These are phyloP conservation scores for Brassica carinata DNA, from an alignment of 345 rosid species.

Conservation along the genomic window DNA sequence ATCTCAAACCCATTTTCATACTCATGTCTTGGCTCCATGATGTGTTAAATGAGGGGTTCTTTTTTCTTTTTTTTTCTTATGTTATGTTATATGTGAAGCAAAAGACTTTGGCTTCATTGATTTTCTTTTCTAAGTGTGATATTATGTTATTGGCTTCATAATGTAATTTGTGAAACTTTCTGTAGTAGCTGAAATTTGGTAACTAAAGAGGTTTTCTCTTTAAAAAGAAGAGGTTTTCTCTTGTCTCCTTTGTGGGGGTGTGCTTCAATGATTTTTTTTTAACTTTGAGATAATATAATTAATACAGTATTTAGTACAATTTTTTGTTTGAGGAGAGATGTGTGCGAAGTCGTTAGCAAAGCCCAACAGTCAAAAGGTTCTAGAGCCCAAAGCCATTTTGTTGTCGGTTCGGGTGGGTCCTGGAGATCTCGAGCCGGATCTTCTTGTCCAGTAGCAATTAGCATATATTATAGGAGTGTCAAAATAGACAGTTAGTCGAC, in stretches of 20 bases:
- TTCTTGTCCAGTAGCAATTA: slow-evolving; percentile 25
- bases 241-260: background rate
- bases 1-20: slow-evolving; percentile 15
- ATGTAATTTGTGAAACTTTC: background rate
- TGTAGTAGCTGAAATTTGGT: slow-evolving; percentile 2
- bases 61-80: background rate
- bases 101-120: slow-evolving; percentile 4
- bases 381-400: slow-evolving; percentile 37
- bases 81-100: slow-evolving; percentile 22
- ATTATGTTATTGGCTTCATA: slow-evolving; percentile 6
- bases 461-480: background rate
- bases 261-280: background rate
- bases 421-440: slow-evolving; percentile 66
- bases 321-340: background rate
- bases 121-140: background rate
- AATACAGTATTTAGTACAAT: background rate
- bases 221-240: background rate
- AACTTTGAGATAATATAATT: background rate
- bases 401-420: slow-evolving; percentile 66
- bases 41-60: slow-evolving; percentile 1
- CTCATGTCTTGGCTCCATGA: slow-evolving; percentile 33
- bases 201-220: background rate
- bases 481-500: background rate
- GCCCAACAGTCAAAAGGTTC: slow-evolving; percentile 53
- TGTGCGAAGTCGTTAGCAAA: slow-evolving; percentile 47